These are phyloP conservation scores for Aspergillus flavus DNA, from an alignment of 2,329 filamentous ascomycete species.

Conservation along the genomic window DNA sequence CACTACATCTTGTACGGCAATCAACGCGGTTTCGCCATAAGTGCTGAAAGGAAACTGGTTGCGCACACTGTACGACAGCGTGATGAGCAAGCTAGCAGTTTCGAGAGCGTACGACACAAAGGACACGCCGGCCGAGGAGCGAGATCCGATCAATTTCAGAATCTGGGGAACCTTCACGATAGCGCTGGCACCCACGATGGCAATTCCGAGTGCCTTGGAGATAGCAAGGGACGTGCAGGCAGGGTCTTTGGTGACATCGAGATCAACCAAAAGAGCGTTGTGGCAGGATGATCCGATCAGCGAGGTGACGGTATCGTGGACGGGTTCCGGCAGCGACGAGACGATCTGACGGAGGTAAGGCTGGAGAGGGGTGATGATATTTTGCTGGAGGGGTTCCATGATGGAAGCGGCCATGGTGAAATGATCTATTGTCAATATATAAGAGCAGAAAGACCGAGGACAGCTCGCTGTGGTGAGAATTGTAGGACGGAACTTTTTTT, in stretches of 20 bases:
- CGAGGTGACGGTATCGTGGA: conserved; percentile 73
- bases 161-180: conserved; percentile 98
- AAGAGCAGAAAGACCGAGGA: background rate
- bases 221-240: conserved; percentile 86
- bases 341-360: conserved; percentile 67
- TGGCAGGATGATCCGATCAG: conserved; percentile 86
- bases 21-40: conserved; percentile 91
- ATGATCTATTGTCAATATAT: background rate
- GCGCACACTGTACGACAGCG: conserved; percentile 87
- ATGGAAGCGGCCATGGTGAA: conserved; percentile 6
- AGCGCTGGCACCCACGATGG: conserved; percentile 85
- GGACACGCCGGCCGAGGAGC: conserved; percentile 79
- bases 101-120: conserved; percentile 94
- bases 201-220: conserved; percentile 89
- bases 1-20: conserved; percentile 87
- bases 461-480: background rate
- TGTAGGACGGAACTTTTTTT: background rate
- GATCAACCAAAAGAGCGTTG: conserved; percentile 78
- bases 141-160: conserved; percentile 80
- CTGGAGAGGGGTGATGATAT: conserved; percentile 46
- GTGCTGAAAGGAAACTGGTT: conserved; percentile 95
- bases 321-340: conserved; percentile 70
- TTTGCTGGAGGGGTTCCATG: conserved; percentile 47
- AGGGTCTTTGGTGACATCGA: conserved; percentile 72
- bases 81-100: conserved; percentile 83